Base-by-base conservation (phyloP, 768 basidiomycete species). In the Macrolepiota fuliginosa region DNA sequence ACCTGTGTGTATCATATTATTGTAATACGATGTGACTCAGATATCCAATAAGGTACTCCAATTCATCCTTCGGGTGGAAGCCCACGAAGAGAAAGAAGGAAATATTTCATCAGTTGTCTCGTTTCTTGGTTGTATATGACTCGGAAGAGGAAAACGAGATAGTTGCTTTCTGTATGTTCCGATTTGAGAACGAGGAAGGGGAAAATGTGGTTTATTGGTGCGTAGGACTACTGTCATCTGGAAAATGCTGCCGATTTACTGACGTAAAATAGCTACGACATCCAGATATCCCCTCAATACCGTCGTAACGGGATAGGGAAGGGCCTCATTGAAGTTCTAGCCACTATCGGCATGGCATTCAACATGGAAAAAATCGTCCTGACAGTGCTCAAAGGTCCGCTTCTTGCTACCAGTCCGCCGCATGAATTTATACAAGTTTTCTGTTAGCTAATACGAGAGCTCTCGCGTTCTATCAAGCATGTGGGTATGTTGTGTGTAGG, bases 121-220 rank as follows among this genome's bases (percentile, higher is more conserved):
- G 91, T 19, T 91, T 87, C 69, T 69, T 91, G 57, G 61, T 90
- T 24, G 75, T 81, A 39, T 68, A 67, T 25, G 50, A 52, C 13
- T 27, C 46, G 1, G 35, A 45, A 6, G 51, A 58, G 10, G 53
- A 39, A 37, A 40, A 27, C 3, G 49, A 62, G 12, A 40, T 80
- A 25, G 63, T 75, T 32, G 82, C 78, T 1, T 85, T 77, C 62
- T 66, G 79, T 15, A 84, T 85, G 74, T 92, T 93, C 69, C 84
- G 91, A 1, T 94, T 94, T 62, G 91, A 92, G 58, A 68, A 75
- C 29, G 92, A 94, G 64, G 78, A 83, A 9, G 76, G 75, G 4
- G 78, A 84, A 62, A 73, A 84, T 59, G 72, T 90, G 2, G 54
- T 91, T 2, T 94, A 94, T 69, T 93, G 91, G 92, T 91, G 66